phyloP scores from a whole-genome alignment of 345 rosid genomes.

The Draba incana region DNA sequence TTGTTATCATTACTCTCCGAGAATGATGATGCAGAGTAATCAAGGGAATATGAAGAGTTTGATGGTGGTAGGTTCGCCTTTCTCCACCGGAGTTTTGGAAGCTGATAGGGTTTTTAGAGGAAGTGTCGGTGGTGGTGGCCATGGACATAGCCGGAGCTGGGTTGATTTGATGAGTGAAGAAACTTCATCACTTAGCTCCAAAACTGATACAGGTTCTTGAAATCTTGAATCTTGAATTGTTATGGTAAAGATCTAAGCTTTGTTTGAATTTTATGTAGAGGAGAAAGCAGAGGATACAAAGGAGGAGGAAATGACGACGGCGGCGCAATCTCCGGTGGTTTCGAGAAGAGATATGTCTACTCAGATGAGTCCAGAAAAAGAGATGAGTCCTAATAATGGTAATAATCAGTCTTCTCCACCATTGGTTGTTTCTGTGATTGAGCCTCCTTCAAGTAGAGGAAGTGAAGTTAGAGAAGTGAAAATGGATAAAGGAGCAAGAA shows the following conservation, averaged over 20 bases:
- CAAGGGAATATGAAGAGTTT: conserved; percentile 48
- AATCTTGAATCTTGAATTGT: not conserved
- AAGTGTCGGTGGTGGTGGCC: conserved; percentile 41
- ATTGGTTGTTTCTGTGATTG: conserved; percentile 44
- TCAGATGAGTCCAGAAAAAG: conserved; percentile 80
- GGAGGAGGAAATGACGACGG: conserved; percentile 45
- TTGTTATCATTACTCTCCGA: conserved; percentile 54
- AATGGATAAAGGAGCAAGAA: conserved; percentile 69
- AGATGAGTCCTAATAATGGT: conserved; percentile 39
- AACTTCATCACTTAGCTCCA: conserved; percentile 55
- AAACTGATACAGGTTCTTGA: conserved; percentile 49
- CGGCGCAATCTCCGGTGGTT: conserved; percentile 47
- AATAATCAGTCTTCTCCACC: conserved; percentile 52
- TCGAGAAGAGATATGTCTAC: conserved; percentile 90
- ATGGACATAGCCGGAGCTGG: conserved; percentile 57
- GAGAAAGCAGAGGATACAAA: conserved; percentile 52
- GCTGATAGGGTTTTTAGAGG: conserved; percentile 59
- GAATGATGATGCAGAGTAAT: not conserved
- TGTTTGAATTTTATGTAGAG: conserved; percentile 46
- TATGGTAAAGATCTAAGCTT: conserved; percentile 35
- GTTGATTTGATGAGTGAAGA: conserved; percentile 61
- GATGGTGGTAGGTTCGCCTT: conserved; percentile 59
- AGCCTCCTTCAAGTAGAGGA: conserved; percentile 47
- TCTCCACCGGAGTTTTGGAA: conserved; percentile 74
- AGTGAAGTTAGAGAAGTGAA: conserved; percentile 78